These are phyloP conservation scores for Biancaea sappan DNA, from an alignment of 306 rosid species.

Conservation along the genomic window DNA sequence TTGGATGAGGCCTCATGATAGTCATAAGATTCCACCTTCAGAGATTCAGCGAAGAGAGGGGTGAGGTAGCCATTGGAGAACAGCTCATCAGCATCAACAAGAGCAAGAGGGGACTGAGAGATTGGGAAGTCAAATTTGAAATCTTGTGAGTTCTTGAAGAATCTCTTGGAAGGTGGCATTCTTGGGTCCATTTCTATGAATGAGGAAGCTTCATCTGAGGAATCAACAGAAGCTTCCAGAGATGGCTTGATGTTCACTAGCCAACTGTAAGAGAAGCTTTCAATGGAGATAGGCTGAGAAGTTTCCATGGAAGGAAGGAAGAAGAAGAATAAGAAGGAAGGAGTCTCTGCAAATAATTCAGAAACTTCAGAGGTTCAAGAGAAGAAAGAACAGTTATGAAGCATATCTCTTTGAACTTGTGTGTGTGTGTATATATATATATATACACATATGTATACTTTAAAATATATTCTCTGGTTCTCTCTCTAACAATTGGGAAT, in stretches of 20 bases:
- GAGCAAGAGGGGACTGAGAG: constrained; percentile 58
- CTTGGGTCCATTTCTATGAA: constrained; percentile 99
- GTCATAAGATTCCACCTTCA: constrained; percentile 59
- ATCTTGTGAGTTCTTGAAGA: constrained; percentile 71
- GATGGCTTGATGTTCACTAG: constrained; percentile 88
- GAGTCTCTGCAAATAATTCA: constrained; percentile 14
- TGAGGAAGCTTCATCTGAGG: constrained; percentile 70
- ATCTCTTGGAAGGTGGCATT: constrained; percentile 88
- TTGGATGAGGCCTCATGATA: constrained; percentile 45
- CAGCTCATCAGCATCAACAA: constrained; percentile 92
- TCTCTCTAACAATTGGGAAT: constrained; percentile 75
- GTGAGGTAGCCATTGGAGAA: constrained; percentile 86
- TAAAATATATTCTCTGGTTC: constrained; percentile 43
- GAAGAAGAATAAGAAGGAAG: too few relatives aligned
- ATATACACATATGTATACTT: background rate
- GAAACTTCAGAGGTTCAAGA: constrained; percentile 24
- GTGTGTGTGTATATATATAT: background rate
- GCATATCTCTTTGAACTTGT: constrained; percentile 35
- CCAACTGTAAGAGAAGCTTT: constrained; percentile 96
- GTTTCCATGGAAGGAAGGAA: constrained; percentile 66
- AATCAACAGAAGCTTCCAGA: constrained; percentile 67
- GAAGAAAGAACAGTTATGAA: too few relatives aligned
- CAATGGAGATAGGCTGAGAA: constrained; percentile 85
- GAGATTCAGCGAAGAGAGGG: constrained; percentile 78
- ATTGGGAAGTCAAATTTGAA: constrained; percentile 87